Evolutionary conservation across 805 yeast species (phyloP).

Genomic region (Saccharomycopsis oosterbeekiorum): DNA sequence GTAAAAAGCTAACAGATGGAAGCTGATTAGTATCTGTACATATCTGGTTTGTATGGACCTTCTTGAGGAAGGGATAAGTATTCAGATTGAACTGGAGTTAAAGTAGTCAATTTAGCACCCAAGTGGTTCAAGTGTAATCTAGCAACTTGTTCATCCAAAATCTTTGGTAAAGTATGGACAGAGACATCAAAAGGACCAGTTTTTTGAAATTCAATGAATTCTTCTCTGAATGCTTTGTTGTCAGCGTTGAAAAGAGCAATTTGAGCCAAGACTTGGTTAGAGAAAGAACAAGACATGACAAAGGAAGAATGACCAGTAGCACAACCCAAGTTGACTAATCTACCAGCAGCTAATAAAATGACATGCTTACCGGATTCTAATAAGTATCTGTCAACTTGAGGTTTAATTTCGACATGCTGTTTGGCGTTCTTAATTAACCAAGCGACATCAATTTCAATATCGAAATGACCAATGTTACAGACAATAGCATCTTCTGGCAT

Average conservation of each 20-base stretch:
- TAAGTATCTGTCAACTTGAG: constrained; percentile 97
- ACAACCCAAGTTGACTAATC: constrained; percentile 98
- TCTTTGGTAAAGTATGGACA: constrained; percentile 95
- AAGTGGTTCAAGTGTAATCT: constrained; percentile 91
- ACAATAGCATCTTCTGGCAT: constrained; percentile 99
- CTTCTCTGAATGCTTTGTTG: constrained; percentile 67
- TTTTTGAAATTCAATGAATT: constrained; percentile 84
- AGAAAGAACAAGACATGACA: constrained; percentile 99
- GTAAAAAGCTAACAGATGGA: background rate
- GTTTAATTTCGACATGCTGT: constrained; percentile 94
- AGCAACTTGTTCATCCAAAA: constrained; percentile 97
- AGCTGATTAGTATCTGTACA: constrained; percentile 79
- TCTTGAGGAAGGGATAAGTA: constrained; percentile 84
- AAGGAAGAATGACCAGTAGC: constrained; percentile 99
- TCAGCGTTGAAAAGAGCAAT: constrained; percentile 90
- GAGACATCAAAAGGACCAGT: constrained; percentile 85
- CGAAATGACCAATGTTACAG: constrained; percentile 99
- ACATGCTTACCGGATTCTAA: constrained; percentile 84
- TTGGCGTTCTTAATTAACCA: constrained; percentile 93
- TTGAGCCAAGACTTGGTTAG: constrained; percentile 98
- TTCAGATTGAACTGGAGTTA: constrained; percentile 77
- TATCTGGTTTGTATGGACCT: constrained; percentile 98
- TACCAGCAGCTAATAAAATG: constrained; percentile 96
- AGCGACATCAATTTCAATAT: constrained; percentile 98
- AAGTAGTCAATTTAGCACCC: constrained; percentile 76